phyloP scores from a whole-genome alignment of 148 eudicot genomes.

The Rhododendron kiyosumense region DNA sequence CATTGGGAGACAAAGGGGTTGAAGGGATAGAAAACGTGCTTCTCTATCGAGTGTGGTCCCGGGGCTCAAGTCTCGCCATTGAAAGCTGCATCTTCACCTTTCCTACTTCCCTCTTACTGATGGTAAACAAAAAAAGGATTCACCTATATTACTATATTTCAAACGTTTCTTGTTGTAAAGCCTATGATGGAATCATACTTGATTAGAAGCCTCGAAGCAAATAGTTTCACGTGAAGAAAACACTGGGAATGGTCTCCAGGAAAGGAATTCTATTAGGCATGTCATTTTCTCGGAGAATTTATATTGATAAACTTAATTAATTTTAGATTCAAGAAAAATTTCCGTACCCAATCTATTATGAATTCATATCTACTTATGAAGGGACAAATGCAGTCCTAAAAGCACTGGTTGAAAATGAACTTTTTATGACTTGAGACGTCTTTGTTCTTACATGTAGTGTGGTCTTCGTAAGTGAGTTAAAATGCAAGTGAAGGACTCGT shows the following conservation, averaged over 20 bases:
- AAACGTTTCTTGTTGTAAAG: not conserved
- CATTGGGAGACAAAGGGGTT: not conserved
- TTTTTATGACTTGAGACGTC: not conserved
- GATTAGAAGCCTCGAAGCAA: not conserved
- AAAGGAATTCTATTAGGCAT: not conserved
- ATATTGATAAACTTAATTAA: not conserved
- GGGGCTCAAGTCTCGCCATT: not conserved
- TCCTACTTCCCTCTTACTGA: not conserved
- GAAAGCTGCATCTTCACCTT: not conserved
- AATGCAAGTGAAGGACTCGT: not conserved
- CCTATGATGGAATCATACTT: not conserved
- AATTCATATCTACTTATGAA: not conserved
- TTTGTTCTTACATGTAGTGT: not conserved
- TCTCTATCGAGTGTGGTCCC: not conserved
- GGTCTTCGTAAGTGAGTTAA: not conserved
- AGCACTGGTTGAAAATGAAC: not conserved
- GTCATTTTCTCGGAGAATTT: not conserved
- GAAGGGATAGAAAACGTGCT: not conserved
- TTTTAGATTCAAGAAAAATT: too few species aligned
- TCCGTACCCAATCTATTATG: too few species aligned
- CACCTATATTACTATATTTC: not conserved
- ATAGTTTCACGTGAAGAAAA: not conserved
- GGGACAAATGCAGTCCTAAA: not conserved
- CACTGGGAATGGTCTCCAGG: not conserved
- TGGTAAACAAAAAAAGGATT: not conserved